A percentile compares a stretch with the other conserved stretches of the same genome.
Evolutionary conservation across 306 rosid species (phyloP).

Genomic region (Cucumis hystrix): DNA sequence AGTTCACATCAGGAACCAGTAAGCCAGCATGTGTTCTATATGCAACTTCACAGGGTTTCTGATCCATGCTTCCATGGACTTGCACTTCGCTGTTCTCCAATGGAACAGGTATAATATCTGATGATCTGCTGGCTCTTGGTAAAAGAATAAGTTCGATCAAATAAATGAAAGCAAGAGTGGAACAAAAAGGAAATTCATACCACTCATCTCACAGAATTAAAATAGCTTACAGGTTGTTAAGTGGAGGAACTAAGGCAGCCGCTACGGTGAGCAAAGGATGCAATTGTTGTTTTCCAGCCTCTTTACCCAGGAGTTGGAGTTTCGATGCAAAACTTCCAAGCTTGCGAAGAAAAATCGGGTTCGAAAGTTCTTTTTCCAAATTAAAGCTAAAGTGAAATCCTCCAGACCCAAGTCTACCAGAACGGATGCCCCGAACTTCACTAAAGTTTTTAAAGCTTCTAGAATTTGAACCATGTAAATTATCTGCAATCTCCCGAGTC

Average conservation of each 20-base stretch:
- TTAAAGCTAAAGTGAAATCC: slow-evolving; percentile 33
- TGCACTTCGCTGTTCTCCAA: slow-evolving; percentile 34
- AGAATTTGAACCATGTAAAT: slow-evolving; percentile 23
- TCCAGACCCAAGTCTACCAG: slow-evolving; percentile 19
- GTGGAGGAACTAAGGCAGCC: slow-evolving; percentile 65
- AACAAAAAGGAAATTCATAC: slow-evolving; percentile 1
- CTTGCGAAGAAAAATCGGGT: slow-evolving; percentile 29
- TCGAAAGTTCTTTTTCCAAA: slow-evolving; percentile 21
- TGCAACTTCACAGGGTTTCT: slow-evolving; percentile 46
- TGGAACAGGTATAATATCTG: slow-evolving; percentile 46
- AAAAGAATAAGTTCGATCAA: slow-evolving; percentile 5
- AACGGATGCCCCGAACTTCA: slow-evolving; percentile 31
- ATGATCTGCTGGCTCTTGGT: slow-evolving; percentile 39
- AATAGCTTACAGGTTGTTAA: slow-evolving; percentile 55
- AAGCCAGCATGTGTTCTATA: slow-evolving; percentile 31
- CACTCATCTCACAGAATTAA: slow-evolving; percentile 2
- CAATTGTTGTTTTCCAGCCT: slow-evolving; percentile 39
- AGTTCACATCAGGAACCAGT: slow-evolving; percentile 31
- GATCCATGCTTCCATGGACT: slow-evolving; percentile 31
- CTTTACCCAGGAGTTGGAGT: slow-evolving; percentile 34
- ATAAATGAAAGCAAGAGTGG: not conserved
- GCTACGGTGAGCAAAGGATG: slow-evolving; percentile 48
- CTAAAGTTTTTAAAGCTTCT: slow-evolving; percentile 17
- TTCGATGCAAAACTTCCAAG: slow-evolving; percentile 31
- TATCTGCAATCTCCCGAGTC: slow-evolving; percentile 24